Conservation (phyloP, 2,329 filamentous ascomycete genomes). For the Aspergillus sp. region DNA sequence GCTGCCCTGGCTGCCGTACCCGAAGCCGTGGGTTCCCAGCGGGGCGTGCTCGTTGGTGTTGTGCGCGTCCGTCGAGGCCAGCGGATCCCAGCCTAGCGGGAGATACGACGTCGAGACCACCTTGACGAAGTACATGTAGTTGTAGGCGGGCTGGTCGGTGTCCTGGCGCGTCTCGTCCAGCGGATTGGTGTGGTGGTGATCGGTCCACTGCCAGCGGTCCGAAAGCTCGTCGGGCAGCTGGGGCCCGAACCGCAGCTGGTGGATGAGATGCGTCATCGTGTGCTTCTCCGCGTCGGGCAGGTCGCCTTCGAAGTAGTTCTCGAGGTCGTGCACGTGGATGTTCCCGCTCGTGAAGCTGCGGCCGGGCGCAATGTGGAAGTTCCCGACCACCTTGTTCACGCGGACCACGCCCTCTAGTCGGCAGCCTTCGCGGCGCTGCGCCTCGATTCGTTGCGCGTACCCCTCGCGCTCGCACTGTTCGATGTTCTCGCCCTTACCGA, state of each 20-base stretch:
- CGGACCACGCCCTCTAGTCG: slow-evolving; percentile 87
- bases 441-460: slow-evolving; percentile 83
- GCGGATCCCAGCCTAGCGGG: slow-evolving; percentile 81
- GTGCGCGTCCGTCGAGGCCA: slow-evolving; percentile 41
- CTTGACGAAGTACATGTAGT: slow-evolving; percentile 99
- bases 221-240: slow-evolving; percentile 74
- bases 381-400: slow-evolving; percentile 97
- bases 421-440: slow-evolving; percentile 87
- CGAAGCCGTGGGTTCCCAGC: slow-evolving; percentile 68
- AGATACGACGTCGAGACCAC: slow-evolving; percentile 95
- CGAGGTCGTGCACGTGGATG: slow-evolving; percentile 95
- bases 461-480: slow-evolving; percentile 96
- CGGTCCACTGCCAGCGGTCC: slow-evolving; percentile 70
- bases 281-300: slow-evolving; percentile 65
- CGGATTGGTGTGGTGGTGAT: slow-evolving; percentile 82
- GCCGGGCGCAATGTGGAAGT: slow-evolving; percentile 97
- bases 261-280: slow-evolving; percentile 85
- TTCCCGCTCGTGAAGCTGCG: slow-evolving; percentile 95
- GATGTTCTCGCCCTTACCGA: slow-evolving; percentile 85
- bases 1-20: slow-evolving; percentile 68
- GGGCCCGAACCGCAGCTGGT: slow-evolving; percentile 88
- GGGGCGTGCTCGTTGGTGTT: slow-evolving; percentile 54
- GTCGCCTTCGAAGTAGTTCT: slow-evolving; percentile 80
- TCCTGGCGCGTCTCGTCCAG: slow-evolving; percentile 77
- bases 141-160: slow-evolving; percentile 80